Conservation (phyloP, 2,329 filamentous ascomycete species). For the Trichoderma sp. region DNA sequence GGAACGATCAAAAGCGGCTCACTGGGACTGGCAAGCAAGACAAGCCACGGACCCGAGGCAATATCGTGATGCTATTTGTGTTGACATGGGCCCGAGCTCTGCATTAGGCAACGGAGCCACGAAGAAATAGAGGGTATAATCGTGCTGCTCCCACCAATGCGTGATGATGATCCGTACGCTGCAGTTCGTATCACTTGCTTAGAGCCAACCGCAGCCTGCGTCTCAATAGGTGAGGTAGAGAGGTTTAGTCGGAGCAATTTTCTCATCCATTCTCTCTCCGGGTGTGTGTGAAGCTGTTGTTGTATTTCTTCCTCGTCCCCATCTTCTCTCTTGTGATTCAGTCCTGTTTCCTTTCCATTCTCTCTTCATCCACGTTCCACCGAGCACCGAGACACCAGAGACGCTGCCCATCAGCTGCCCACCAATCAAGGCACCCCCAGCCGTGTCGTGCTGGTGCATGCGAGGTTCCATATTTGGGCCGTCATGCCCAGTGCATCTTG, state of each 20-base stretch:
- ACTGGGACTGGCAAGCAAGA: not conserved
- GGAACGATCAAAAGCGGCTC: too few species aligned
- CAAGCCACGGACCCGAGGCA: not conserved
- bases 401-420: too few species aligned
- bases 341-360: too few species aligned
- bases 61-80: slow-evolving; percentile 11
- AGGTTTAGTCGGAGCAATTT: not conserved
- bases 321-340: too few species aligned
- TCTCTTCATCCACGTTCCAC: too few species aligned
- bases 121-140: too few species aligned
- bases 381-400: too few species aligned
- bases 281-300: too few species aligned
- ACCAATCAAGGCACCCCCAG: not conserved
- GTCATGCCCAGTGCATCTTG: not conserved
- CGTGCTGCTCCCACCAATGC: slow-evolving; percentile 1
- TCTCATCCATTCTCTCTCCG: not conserved
- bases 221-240: not conserved
- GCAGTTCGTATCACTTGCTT: not conserved
- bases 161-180: not conserved
- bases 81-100: slow-evolving; percentile 12
- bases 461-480: slow-evolving; percentile 14
- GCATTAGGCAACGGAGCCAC: not conserved
- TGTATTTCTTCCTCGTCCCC: too few species aligned
- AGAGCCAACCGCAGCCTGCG: not conserved
- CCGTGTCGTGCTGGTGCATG: too few species aligned